phyloP scores from a whole-genome alignment of 2,329 filamentous ascomycete species.

The Cladosporium sp. region DNA sequence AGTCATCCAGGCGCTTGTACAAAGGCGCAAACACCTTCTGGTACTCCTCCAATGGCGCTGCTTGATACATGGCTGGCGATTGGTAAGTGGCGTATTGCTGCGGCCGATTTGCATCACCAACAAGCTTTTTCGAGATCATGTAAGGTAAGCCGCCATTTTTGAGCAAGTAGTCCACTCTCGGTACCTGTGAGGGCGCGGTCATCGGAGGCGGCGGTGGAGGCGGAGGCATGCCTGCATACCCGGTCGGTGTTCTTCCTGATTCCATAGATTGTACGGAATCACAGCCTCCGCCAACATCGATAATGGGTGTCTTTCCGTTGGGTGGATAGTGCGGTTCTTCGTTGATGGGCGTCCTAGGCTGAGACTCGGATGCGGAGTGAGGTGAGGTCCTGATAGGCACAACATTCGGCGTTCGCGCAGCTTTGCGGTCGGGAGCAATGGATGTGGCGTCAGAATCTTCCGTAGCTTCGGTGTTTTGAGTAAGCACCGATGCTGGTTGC shows the following conservation, averaged over 20 bases:
- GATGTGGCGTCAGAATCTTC: constrained; percentile 46
- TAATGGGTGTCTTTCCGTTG: constrained; percentile 36
- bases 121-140: constrained; percentile 67
- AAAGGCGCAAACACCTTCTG: constrained; percentile 72
- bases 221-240: constrained; percentile 47
- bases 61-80: constrained; percentile 47
- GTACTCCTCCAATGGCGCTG: constrained; percentile 32
- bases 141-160: constrained; percentile 79
- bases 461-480: constrained; percentile 33
- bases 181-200: constrained; percentile 61
- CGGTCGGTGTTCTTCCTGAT: constrained; percentile 10
- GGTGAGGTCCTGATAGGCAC: constrained; percentile 38
- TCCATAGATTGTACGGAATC: constrained; percentile 12
- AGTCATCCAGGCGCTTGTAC: constrained; percentile 79
- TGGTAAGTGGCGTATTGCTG: constrained; percentile 56
- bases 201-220: constrained; percentile 74
- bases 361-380: constrained; percentile 40
- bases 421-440: constrained; percentile 37
- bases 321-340: constrained; percentile 36
- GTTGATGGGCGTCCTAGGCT: constrained; percentile 42
- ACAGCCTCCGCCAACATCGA: constrained; percentile 36
- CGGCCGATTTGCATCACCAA: constrained; percentile 55
- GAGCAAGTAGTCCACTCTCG: constrained; percentile 85
- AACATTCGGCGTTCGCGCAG: constrained; percentile 27
- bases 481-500: constrained; percentile 37